A percentile compares a stretch with the other conserved stretches of the same genome.
Evolutionary conservation across 1,139 yeast genomes (phyloP).

Genomic region (Meyerozyma smithsonii): DNA sequence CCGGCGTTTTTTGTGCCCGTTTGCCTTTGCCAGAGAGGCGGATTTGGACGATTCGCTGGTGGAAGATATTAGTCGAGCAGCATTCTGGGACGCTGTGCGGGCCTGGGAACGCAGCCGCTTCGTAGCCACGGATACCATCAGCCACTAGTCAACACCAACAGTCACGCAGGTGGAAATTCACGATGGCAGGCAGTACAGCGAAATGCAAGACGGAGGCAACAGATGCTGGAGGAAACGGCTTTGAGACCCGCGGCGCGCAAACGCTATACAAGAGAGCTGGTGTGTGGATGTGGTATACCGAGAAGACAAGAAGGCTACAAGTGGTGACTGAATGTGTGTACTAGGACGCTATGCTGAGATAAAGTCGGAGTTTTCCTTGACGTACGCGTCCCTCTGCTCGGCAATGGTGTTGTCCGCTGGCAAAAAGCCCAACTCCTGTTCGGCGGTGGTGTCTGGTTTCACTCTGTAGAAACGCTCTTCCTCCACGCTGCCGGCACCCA

Average conservation of each 20-base stretch:
- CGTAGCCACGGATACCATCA: not conserved
- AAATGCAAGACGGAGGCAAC: too few relatives aligned
- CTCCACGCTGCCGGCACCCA: constrained; percentile 58
- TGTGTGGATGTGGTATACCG: not conserved
- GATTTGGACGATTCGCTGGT: not conserved
- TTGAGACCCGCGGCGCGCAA: too few relatives aligned
- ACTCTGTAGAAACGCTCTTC: constrained; percentile 42
- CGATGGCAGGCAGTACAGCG: too few relatives aligned
- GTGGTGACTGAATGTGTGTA: not conserved
- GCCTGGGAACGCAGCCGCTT: not conserved
- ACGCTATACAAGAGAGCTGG: not conserved
- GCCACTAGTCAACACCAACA: too few relatives aligned
- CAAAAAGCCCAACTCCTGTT: constrained; percentile 35
- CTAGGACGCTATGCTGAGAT: constrained; percentile 21
- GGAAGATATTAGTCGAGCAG: not conserved
- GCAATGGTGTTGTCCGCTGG: constrained; percentile 26
- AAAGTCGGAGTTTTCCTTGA: constrained; percentile 34
- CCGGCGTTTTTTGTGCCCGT: constrained; percentile 2
- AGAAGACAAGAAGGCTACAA: not conserved
- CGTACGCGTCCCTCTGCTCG: constrained; percentile 29
- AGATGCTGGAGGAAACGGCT: too few relatives aligned
- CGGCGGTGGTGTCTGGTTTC: constrained; percentile 39
- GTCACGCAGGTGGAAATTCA: too few relatives aligned
- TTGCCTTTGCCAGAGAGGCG: not conserved
- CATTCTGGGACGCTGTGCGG: not conserved